Conservation (phyloP, 768 basidiomycete species). For the Mycena crocata region DNA sequence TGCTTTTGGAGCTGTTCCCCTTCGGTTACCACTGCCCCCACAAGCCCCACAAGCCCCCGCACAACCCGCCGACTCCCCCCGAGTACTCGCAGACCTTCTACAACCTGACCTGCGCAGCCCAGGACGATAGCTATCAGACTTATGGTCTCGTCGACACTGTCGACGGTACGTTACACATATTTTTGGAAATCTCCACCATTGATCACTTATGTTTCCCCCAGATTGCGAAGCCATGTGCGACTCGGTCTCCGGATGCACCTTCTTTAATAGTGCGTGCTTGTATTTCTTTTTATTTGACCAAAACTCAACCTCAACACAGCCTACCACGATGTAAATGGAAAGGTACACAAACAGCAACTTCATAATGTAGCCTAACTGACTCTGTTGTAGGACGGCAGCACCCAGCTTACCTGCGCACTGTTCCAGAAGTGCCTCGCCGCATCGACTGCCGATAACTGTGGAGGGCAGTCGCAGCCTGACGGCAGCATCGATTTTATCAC, state of each 20-base stretch:
- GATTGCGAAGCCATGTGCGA: conserved; percentile 50
- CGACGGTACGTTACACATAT: conserved; percentile 36
- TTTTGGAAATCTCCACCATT: not conserved
- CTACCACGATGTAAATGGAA: conserved; percentile 52
- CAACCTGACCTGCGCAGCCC: conserved; percentile 45
- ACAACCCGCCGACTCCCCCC: conserved; percentile 34
- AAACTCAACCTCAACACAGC: conserved; percentile 33
- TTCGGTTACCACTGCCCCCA: conserved; percentile 42
- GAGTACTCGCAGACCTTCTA: conserved; percentile 42
- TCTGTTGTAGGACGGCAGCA: conserved; percentile 45
- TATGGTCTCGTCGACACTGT: conserved; percentile 50
- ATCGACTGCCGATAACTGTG: conserved; percentile 44
- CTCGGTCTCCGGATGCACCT: conserved; percentile 44
- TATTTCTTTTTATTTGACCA: not conserved
- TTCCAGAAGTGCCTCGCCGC: conserved; percentile 44
- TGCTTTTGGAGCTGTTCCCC: conserved; percentile 39
- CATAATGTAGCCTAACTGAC: not conserved
- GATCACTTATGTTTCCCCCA: conserved; percentile 10
- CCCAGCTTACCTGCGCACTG: conserved; percentile 49
- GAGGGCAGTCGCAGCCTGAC: conserved; percentile 49
- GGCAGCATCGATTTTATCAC: conserved; percentile 46
- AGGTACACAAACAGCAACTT: conserved; percentile 37
- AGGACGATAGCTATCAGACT: conserved; percentile 49
- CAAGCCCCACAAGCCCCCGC: conserved; percentile 33
- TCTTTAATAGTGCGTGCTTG: conserved; percentile 45